Evolutionary conservation across 2,329 filamentous ascomycete species (phyloP), one percentile per base, ranked within the genome.

Genomic region (Paramyrothecium sp.): DNA sequence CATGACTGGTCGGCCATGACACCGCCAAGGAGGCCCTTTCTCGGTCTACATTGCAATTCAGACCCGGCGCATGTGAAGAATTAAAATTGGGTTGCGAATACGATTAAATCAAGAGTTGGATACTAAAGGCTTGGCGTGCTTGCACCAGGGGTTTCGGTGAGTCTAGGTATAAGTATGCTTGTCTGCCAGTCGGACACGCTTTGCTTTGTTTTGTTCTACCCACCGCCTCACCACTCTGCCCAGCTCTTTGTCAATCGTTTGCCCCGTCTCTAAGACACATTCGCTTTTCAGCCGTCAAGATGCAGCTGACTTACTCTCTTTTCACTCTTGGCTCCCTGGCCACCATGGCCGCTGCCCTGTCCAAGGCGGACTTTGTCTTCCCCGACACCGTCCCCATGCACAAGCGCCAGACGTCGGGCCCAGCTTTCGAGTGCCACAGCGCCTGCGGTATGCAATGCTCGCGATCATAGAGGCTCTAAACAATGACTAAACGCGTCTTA

Each of bases 361-460:
- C 58, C 23, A 57, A 59, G 3, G 65, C 64, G 46, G 64, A 58
- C 46, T 67, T 68, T 60, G 58, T 66, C 54, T 71, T 68, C 61
- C 69, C 66, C 17, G 69, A 63, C 46, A 53, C 58, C 17, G 67
- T 72, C 33, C 65, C 66, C n/a, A 62, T 80, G n/a, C 57, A 72
- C 54, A 74, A 71, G 62, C 76, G 78, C n/a, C 77, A 80, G 63
- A 74, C 73, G 5, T 59, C 58, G 2, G 68, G 63, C 2, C 71
- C 77, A 5, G 60, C 69, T 7, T 81, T 77, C 63, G 69, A 80
- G 47, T 83, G 81, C 67, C 80, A 82, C 61, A 73, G 76, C 61
- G 76, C 77, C 66, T 82, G 80, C 69, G 79, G 80, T 81, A 69
- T 58, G 75, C 68, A 4, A 8, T 38, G n/a, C 7, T 2, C 26